Percentiles rank a stretch among this genome's conserved stretches.
phyloP scores from a whole-genome alignment of 2,329 filamentous ascomycete genomes.

The Botrytis cinerea region DNA sequence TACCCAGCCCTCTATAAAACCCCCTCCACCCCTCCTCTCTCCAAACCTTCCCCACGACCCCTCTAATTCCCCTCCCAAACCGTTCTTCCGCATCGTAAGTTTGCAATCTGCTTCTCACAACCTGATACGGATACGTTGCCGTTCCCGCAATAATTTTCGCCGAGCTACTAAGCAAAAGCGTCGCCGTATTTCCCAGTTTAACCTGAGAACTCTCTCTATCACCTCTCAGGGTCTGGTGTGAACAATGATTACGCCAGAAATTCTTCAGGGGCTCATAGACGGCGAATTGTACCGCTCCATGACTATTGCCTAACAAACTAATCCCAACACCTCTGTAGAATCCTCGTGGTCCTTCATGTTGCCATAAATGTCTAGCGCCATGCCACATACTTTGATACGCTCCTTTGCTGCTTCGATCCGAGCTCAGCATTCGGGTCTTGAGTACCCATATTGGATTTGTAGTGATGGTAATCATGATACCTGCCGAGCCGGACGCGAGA shows the following conservation, averaged over 20 bases:
- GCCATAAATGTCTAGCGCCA: slow-evolving; percentile 67
- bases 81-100: slow-evolving; percentile 77
- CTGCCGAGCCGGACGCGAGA: slow-evolving; percentile 68
- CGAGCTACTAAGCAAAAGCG: slow-evolving; percentile 74
- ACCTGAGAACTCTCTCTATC: slow-evolving; percentile 34
- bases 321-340: slow-evolving; percentile 88
- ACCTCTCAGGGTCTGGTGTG: slow-evolving; percentile 25
- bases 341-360: slow-evolving; percentile 71
- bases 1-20: slow-evolving; percentile 89
- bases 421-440: slow-evolving; percentile 95
- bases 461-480: slow-evolving; percentile 73
- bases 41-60: slow-evolving; percentile 75
- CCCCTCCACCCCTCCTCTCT: slow-evolving; percentile 74
- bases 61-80: slow-evolving; percentile 70
- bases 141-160: slow-evolving; percentile 89
- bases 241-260: slow-evolving; percentile 53
- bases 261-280: slow-evolving; percentile 77
- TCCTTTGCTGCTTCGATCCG: slow-evolving; percentile 69
- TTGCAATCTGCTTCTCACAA: slow-evolving; percentile 84
- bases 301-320: slow-evolving; percentile 81
- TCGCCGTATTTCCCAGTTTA: slow-evolving; percentile 50
- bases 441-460: slow-evolving; percentile 98
- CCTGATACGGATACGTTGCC: slow-evolving; percentile 92
- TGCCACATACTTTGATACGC: slow-evolving; percentile 79
- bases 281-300: slow-evolving; percentile 94